These are phyloP conservation scores for Gossypium australe DNA, from an alignment of 345 rosid species.

Conservation along the genomic window DNA sequence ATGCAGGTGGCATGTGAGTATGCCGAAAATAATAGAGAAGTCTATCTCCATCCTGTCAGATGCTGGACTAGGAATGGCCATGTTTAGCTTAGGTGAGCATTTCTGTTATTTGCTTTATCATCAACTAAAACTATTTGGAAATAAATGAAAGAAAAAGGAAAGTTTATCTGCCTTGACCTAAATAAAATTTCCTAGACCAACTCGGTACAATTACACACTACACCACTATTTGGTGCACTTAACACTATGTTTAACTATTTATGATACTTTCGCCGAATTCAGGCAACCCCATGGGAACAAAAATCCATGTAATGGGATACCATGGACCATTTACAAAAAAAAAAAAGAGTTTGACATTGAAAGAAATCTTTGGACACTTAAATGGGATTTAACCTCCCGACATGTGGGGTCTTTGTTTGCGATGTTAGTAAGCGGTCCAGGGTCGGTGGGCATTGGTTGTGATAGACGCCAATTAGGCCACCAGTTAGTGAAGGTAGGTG, in stretches of 20 bases:
- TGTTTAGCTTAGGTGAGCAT: constrained; percentile 89
- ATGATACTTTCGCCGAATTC: not conserved
- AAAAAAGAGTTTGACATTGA: not conserved
- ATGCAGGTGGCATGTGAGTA: constrained; percentile 80
- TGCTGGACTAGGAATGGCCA: constrained; percentile 99
- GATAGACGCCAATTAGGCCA: constrained; percentile 18
- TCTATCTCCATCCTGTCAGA: constrained; percentile 93
- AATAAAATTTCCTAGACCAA: not conserved
- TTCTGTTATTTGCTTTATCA: not conserved
- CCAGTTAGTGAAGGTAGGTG: constrained; percentile 6
- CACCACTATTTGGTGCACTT: not conserved
- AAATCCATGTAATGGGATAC: not conserved
- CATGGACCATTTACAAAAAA: not conserved
- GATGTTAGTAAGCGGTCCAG: constrained; percentile 15
- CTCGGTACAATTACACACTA: not conserved
- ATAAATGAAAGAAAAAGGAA: too few species aligned
- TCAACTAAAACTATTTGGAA: too few species aligned
- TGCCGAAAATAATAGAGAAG: constrained; percentile 72
- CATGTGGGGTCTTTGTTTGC: constrained; percentile 28
- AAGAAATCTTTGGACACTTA: constrained; percentile 4
- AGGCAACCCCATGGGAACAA: not conserved
- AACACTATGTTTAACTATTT: not conserved
- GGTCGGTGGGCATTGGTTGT: constrained; percentile 20
- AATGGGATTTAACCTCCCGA: constrained; percentile 22
- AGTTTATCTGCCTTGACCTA: not conserved